Evolutionary conservation across 192 early-diverging fungal genomes (phyloP), one percentile per base, ranked within the genome.

Genomic region (Coemansia furcata): DNA sequence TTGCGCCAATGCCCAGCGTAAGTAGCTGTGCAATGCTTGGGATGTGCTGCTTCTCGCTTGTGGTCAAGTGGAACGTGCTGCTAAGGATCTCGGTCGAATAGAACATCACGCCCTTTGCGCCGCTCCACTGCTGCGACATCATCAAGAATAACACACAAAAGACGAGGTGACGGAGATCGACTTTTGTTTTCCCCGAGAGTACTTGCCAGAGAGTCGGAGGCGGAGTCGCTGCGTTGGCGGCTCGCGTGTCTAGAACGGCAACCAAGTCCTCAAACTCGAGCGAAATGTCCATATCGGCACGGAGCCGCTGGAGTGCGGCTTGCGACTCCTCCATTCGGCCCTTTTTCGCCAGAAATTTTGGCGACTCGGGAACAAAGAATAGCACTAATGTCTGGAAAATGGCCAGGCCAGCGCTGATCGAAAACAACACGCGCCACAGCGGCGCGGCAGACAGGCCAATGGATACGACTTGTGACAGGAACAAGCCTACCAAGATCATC

Each of bases 41-140:
- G 11, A 82, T 77, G 1, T 72, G 10, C 70, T 72, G 85, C 68
- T 37, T 74, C 32, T 82, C 65, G 17, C 49, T 44, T 1, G 61
- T 57, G n/a, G 74, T 39, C 21, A 82, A 63, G 62, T 82, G 74
- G 50, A 90, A 77, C 6, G 88, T 84, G 10, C 67, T 54, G 12
- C 83, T 85, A 63, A 93, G 86, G 68, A 93, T 90, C 26, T 88
- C 85, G 8, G 90, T 90, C 0, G 91, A 93, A 67, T 94, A 97
- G 73, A 88, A 94, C 61, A 94, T 90, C 10, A 94, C 93, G 10
- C 90, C 92, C 73, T 95, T 97, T 72, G 94, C 93, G 26, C 95
- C 95, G 39, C 90, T 91, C 67, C 94, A 89, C 76, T 97, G 95
- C 74, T 97, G 95, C 0, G 89, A 74, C 4, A 93, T 54, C 73